phyloP scores from a whole-genome alignment of 306 rosid species.

The Malus fusca region DNA sequence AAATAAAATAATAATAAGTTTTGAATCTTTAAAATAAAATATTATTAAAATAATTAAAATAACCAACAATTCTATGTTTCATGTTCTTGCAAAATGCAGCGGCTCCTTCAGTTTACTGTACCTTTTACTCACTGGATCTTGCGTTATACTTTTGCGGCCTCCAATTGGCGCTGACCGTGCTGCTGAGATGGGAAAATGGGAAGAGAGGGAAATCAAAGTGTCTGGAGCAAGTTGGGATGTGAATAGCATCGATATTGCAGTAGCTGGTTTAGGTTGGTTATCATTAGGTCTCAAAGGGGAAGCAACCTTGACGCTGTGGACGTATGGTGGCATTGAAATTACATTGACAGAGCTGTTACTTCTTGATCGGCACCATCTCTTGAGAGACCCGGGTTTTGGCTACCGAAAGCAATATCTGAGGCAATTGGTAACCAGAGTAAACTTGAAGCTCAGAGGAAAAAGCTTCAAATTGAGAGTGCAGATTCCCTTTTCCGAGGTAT shows the following conservation, averaged over 20 bases:
- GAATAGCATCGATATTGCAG: constrained; percentile 62
- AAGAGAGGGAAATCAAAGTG: constrained; percentile 60
- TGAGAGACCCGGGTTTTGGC: constrained; percentile 81
- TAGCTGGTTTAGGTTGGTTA: constrained; percentile 80
- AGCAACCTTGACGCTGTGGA: constrained; percentile 66
- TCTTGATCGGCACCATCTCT: constrained; percentile 70
- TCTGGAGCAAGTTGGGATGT: constrained; percentile 79
- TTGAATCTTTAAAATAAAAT: no score
- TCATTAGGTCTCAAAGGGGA: constrained; percentile 81
- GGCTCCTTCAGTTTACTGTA: background rate
- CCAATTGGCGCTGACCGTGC: constrained; percentile 55
- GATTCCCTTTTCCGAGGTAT: constrained; percentile 32
- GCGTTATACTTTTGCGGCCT: constrained; percentile 43
- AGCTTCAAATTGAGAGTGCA: constrained; percentile 31
- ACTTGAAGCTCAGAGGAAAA: constrained; percentile 58
- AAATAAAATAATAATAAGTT: no score
- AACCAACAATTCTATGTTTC: background rate
- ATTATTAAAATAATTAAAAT: no score
- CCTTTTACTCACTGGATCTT: background rate
- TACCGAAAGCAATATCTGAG: constrained; percentile 68
- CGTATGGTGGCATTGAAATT: constrained; percentile 62
- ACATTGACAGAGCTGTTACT: constrained; percentile 73
- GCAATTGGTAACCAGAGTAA: constrained; percentile 53
- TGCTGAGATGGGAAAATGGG: constrained; percentile 58
- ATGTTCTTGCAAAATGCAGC: background rate